Percentiles rank a stretch among this genome's conserved stretches.
Evolutionary conservation across 345 rosid species (phyloP).

Genomic region (Bruguiera gymnorhiza): DNA sequence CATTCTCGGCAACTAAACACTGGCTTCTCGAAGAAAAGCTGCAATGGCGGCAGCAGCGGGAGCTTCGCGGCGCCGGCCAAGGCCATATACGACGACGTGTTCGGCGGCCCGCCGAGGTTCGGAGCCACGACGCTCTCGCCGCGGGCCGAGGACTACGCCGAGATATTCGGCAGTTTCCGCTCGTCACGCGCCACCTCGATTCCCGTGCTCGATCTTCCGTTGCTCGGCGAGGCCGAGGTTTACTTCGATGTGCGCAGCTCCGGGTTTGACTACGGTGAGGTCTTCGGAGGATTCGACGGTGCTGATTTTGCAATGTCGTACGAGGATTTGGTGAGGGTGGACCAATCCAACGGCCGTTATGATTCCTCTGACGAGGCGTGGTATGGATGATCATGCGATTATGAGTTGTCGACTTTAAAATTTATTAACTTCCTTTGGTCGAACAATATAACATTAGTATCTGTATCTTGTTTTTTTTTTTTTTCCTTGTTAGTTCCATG

Average conservation of each 20-base stretch:
- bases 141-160: slow-evolving; percentile 72
- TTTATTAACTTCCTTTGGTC: neutral
- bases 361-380: slow-evolving; percentile 82
- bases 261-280: slow-evolving; percentile 63
- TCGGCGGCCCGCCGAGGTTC: slow-evolving; percentile 63
- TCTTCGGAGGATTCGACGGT: slow-evolving; percentile 60
- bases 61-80: slow-evolving; percentile 7
- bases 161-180: slow-evolving; percentile 76
- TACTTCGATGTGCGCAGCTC: slow-evolving; percentile 66
- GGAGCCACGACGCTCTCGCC: slow-evolving; percentile 66
- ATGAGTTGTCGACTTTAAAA: neutral
- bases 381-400: slow-evolving; percentile 48
- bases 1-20: slow-evolving; percentile 52
- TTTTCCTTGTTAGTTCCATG: neutral
- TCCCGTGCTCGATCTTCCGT: slow-evolving; percentile 88
- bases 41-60: slow-evolving; percentile 14
- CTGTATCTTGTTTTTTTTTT: neutral
- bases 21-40: slow-evolving; percentile 24
- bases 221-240: slow-evolving; percentile 39
- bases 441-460: neutral
- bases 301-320: slow-evolving; percentile 60
- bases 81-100: slow-evolving; percentile 69
- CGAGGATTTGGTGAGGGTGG: slow-evolving; percentile 50
- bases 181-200: slow-evolving; percentile 78
- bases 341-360: slow-evolving; percentile 32